Conservation (phyloP, 129 eudicot species). For the Lactuca sativa region DNA sequence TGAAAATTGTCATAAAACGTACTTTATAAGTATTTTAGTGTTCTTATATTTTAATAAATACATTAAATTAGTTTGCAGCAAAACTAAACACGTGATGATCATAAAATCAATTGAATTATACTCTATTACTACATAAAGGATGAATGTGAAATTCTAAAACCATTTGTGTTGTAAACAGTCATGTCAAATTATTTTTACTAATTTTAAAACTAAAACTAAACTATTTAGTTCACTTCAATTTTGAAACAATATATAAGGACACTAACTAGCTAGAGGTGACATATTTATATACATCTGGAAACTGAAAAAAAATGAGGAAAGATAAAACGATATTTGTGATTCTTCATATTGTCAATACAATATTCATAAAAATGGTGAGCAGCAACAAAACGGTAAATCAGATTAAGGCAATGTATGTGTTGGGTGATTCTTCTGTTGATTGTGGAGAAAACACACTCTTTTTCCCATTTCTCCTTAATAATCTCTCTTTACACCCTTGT, state of each 20-base stretch:
- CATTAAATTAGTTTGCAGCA: no score
- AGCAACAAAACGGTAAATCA: conserved; percentile 5
- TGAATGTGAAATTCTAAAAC: not conserved
- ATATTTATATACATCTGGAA: not conserved
- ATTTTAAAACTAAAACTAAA: conserved; percentile 1
- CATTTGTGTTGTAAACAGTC: not conserved
- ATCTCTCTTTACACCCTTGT: conserved; percentile 58
- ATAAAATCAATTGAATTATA: not conserved
- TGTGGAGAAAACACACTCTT: conserved; percentile 72
- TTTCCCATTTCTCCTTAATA: conserved; percentile 47
- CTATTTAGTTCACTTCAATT: not conserved
- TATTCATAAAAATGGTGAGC: conserved; percentile 9
- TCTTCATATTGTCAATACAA: conserved; percentile 21
- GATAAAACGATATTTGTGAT: conserved; percentile 18
- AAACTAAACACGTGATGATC: not conserved
- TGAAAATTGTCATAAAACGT: not conserved
- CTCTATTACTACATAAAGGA: not conserved
- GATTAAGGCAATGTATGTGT: conserved; percentile 51
- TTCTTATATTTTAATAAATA: no score
- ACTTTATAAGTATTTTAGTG: no score
- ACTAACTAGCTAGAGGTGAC: not conserved
- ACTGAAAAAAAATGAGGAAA: conserved; percentile 8
- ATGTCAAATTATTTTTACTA: not conserved
- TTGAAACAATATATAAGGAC: conserved; percentile 15
- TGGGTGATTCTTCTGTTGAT: conserved; percentile 76